phyloP scores from a whole-genome alignment of 495 filamentous ascomycete species.

The Neurospora sp. region DNA sequence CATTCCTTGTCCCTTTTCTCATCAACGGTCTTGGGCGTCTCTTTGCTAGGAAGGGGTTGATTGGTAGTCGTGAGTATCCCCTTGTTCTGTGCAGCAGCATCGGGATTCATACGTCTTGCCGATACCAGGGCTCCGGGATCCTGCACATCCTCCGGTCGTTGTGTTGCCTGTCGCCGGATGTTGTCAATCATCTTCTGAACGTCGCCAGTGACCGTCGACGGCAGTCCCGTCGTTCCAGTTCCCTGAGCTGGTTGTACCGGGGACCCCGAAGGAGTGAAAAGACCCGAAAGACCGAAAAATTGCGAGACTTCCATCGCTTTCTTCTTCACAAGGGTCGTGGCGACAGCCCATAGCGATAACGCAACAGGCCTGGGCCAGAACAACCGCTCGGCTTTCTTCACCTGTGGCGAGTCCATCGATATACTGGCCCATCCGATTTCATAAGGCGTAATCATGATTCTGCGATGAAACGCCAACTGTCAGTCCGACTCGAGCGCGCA shows the following conservation, averaged over 20 bases:
- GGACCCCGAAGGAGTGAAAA: not conserved
- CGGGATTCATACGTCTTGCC: not conserved
- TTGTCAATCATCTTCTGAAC: conserved; percentile 17
- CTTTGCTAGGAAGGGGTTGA: not conserved
- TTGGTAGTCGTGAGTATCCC: not conserved
- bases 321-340: conserved; percentile 18
- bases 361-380: conserved; percentile 27
- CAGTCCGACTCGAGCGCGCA: not conserved
- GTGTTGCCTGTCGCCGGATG: conserved; percentile 22
- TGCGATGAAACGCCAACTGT: not conserved
- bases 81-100: not conserved
- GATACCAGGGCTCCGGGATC: conserved; percentile 11
- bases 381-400: conserved; percentile 18
- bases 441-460: conserved; percentile 25
- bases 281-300: conserved; percentile 20
- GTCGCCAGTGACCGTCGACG: conserved; percentile 2
- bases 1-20: not conserved
- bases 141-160: conserved; percentile 17
- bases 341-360: conserved; percentile 25
- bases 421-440: conserved; percentile 17
- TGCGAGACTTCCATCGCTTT: conserved; percentile 16
- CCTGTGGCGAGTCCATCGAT: conserved; percentile 19
- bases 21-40: not conserved
- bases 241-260: not conserved
- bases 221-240: conserved; percentile 1